A percentile compares a stretch with the other conserved stretches of the same genome.
These are phyloP conservation scores for Sequoia sempervirens DNA, from an alignment of 75 land plant species.

Conservation along the genomic window DNA sequence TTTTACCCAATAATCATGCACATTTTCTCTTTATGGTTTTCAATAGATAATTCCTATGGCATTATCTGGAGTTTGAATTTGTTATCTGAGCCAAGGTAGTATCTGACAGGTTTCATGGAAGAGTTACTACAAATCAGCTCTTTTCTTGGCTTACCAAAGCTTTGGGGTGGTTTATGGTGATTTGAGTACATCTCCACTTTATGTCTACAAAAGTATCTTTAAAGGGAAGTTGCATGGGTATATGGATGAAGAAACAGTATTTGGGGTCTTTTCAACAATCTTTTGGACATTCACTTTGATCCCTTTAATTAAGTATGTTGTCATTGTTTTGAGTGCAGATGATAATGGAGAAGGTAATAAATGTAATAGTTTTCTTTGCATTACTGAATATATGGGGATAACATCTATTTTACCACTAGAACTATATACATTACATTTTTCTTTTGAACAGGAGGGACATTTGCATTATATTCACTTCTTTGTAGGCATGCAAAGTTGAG, in stretches of 20 bases:
- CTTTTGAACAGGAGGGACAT: constrained; percentile 66
- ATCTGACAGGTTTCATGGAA: constrained; percentile 42
- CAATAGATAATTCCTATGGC: background rate
- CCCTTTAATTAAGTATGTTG: constrained; percentile 66
- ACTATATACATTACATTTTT: background rate
- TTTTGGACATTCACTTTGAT: constrained; percentile 77
- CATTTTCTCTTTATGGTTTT: background rate
- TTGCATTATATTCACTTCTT: constrained; percentile 85
- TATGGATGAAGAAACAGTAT: constrained; percentile 57
- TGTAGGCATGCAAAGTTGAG: constrained; percentile 83
- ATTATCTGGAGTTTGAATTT: background rate
- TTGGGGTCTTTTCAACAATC: constrained; percentile 74
- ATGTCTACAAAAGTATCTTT: constrained; percentile 80
- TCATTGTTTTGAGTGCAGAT: constrained; percentile 67
- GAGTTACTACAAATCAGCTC: constrained; percentile 26
- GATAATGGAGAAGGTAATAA: constrained; percentile 84
- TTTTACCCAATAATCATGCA: background rate
- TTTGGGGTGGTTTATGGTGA: constrained; percentile 98
- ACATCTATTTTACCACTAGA: constrained; percentile 4
- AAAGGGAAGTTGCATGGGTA: constrained; percentile 45
- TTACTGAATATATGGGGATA: background rate
- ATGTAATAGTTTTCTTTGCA: background rate
- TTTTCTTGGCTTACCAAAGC: constrained; percentile 85
- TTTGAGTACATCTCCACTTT: constrained; percentile 83
- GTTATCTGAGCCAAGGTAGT: background rate